Evolutionary conservation across 179 eudicot species (phyloP), one percentile per base, ranked within the genome.

Genomic region (Beta macrorhiza): DNA sequence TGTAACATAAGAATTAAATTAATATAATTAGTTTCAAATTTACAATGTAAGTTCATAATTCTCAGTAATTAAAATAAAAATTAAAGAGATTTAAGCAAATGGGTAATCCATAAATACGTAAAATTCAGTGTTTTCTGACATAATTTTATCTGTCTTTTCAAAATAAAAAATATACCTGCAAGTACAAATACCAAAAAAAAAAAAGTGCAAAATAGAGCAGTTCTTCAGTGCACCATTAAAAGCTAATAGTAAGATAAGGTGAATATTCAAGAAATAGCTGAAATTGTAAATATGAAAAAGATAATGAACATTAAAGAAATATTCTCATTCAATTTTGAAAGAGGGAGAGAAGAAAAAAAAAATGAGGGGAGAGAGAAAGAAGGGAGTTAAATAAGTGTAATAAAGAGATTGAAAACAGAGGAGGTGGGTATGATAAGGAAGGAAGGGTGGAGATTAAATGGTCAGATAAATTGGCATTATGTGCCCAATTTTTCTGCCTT

Each of bases 361-460:
- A 0, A 29, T 13, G 37, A 58, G 22, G 49, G 42, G 22, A 49
- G 13, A 63, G 15, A 64, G 25, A 45, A 29, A 64, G n/a, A 20
- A 25, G 20, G 72, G 62, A 65, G 72, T 63, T 77, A 77, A 59
- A 76, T 76, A 76, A 59, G n/a, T 51, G 59, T 87, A 84, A 83
- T 74, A 79, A 65, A 74, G 57, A 62, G 32, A 81, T 70, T 29
- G 82, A 74, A 67, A 78, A 84, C 53, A 74, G 53, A 61, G 75
- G 80, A 84, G 83, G 84, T 67, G 78, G 84, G 93, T 78, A 80
- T 84, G 99, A 95, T 95, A 95, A 95, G 99, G 92, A 92, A 95
- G 91, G 94, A 93, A 93, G 93, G 99, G 99, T 82, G 87, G 97
- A 95, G 90, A 95, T 95, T 95, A 59, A 89, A 86, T 84, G 85